Evolutionary conservation across 2,329 filamentous ascomycete species (phyloP), one percentile per base, ranked within the genome.

Genomic region (Pestalotiopsis sp.): DNA sequence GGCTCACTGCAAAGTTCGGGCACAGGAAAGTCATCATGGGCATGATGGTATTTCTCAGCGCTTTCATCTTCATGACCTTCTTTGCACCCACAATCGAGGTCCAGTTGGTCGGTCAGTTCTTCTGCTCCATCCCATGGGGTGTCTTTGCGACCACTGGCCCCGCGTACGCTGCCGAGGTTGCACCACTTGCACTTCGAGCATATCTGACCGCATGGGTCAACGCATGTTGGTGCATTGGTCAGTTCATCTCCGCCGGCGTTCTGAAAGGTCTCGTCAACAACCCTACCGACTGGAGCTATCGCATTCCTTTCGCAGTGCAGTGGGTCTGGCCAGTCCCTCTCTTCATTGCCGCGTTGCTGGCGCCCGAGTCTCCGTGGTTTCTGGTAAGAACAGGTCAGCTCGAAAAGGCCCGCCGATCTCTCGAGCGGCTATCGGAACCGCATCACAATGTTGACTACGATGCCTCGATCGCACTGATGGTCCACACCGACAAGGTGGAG

Each of bases 31-130:
- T 84, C 0, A 78, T 86, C 72, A 81, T 86, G 58, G 69, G 72
- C 39, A 78, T 79, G 3, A 78, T 86, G n/a, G 75, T 77, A 23
- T 79, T 79, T 70, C 74, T 87, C 39, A 75, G 77, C 5, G 79
- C 73, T 11, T 84, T 84, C 70, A 81, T 86, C 72, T 86, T 86
- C 71, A 78, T 87, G 68, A 78, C 80, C 39, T 84, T 87, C 77
- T 87, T 86, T 66, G 83, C 85, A 0, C 80, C 80, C 7, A 83
- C 78, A 25, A 78, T 84, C 6, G 75, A 80, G 36, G 78, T 83
- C 14, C 75, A 85, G 41, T 75, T 86, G 2, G 78, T 83, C 5
- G 84, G 83, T 4, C 79, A 85, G 67, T 77, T 87, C 69, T 74
- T 87, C 12, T 86, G 83, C 75, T 62, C 27, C 23, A 67, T 67